Evolutionary conservation across 192 early-diverging fungal genomes (phyloP), one percentile per base, ranked within the genome.

Genomic region (Coemansia sp.): DNA sequence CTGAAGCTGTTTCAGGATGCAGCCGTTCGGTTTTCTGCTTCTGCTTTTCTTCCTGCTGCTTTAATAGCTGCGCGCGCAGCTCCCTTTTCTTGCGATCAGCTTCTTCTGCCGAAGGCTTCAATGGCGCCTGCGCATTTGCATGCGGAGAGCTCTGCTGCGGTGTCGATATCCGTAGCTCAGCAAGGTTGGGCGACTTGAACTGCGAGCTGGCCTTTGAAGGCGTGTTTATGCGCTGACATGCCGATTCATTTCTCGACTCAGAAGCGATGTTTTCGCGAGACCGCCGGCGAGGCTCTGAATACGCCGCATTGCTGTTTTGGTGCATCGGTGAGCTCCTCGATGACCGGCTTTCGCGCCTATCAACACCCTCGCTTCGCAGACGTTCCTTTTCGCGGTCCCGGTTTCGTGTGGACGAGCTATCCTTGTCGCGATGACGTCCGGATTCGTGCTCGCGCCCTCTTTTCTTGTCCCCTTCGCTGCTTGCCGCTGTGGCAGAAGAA

Each of bases 1-100:
- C 72, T 0, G 29, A 5, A 5, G 34, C 8, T 45, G n/a, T 22
- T 8, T 49, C 50, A 20, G 12, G 30, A 30, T n/a, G 48, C 38
- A 7, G 52, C 5, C 31, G 25, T 3, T 42, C 61, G 30, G 22
- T 59, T 57, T 25, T 56, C 36, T 72, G 70, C 50, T 63, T 69
- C 12, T 76, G 73, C 51, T 82, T 82, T 31, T 82, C 69, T 51
- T 81, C 73, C 59, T 75, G 79, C 49, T 82, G 70, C 38, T 67
- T 76, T 22, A 64, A 34, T 8, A 82, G 57, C 57, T 73, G 73
- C 2, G 79, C 79, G 20, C 79, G 79, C 33, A 82, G 69, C 57
- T 76, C 79, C 56, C 70, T 76, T 36, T 57, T 51, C 64, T 73
- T 76, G 20, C 67, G 67, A 4, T 76, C 79, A 0, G 60, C 64